These are phyloP conservation scores for Selaginella tamariscina DNA, from an alignment of 75 land plant genomes.

Conservation along the genomic window DNA sequence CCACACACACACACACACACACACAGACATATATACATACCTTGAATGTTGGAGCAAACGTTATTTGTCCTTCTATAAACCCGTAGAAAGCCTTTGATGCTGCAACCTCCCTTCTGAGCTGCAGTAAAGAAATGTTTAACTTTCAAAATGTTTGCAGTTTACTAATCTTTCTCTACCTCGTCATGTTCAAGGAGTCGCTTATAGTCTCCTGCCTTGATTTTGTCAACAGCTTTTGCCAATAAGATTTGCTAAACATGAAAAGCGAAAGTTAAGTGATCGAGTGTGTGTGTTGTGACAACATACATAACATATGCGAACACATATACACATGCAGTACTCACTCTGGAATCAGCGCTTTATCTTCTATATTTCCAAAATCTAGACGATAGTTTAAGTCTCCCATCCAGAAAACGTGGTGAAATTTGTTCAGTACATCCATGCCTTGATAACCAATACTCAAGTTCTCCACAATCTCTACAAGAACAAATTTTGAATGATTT, in stretches of 20 bases:
- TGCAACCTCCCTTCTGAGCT: constrained; percentile 30
- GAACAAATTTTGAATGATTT: background rate
- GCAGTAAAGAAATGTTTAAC: constrained; percentile 1
- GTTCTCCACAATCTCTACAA: constrained; percentile 6
- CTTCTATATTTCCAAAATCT: constrained; percentile 29
- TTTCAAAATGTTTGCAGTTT: constrained; percentile 2
- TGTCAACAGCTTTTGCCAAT: constrained; percentile 27
- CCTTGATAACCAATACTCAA: constrained; percentile 8
- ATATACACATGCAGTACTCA: background rate
- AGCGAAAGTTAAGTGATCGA: background rate
- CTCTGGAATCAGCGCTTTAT: constrained; percentile 28
- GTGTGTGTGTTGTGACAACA: too few relatives aligned
- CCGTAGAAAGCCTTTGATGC: constrained; percentile 23
- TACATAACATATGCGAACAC: too few relatives aligned
- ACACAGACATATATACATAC: constrained; percentile 14
- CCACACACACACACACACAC: too few relatives aligned
- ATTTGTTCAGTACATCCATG: constrained; percentile 39
- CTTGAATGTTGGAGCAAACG: constrained; percentile 41
- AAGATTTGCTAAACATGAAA: constrained; percentile 13
- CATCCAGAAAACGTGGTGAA: constrained; percentile 45
- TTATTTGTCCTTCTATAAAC: constrained; percentile 38
- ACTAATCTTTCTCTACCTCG: constrained; percentile 18
- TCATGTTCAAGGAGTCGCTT: constrained; percentile 29
- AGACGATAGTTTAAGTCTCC: constrained; percentile 45
- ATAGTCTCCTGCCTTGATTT: constrained; percentile 28